phyloP scores from a whole-genome alignment of 768 basidiomycete species.

The Phylloporus scabripes region DNA sequence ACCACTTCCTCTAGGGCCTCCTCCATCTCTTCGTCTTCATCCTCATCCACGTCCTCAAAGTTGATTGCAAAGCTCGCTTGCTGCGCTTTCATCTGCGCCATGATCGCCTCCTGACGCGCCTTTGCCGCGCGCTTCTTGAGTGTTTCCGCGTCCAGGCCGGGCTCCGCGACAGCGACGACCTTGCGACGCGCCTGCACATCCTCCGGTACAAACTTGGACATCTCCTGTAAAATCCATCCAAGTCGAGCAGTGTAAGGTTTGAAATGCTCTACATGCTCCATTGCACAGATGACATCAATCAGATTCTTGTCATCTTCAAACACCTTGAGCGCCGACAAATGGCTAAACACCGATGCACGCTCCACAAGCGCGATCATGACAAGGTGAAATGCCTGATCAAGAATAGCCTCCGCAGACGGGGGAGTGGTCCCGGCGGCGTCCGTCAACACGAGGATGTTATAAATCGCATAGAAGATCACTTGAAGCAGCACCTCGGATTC shows the following conservation, averaged over 20 bases:
- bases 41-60: constrained; percentile 72
- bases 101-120: constrained; percentile 86
- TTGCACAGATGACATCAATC: constrained; percentile 63
- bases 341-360: constrained; percentile 55
- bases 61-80: constrained; percentile 82
- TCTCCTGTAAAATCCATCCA: constrained; percentile 65
- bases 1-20: constrained; percentile 42
- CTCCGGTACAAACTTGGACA: constrained; percentile 51
- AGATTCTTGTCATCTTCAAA: constrained; percentile 61
- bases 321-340: constrained; percentile 45
- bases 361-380: constrained; percentile 82
- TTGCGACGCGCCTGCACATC: constrained; percentile 51
- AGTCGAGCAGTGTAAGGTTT: constrained; percentile 66
- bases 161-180: constrained; percentile 33
- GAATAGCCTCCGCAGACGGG: constrained; percentile 79
- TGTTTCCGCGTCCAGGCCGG: constrained; percentile 50
- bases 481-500: constrained; percentile 70
- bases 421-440: constrained; percentile 55
- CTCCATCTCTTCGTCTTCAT: constrained; percentile 46
- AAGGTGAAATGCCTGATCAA: constrained; percentile 85
- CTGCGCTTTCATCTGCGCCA: constrained; percentile 93
- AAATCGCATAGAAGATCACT: constrained; percentile 76
- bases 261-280: constrained; percentile 77
- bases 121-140: constrained; percentile 82
- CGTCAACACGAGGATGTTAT: constrained; percentile 66